phyloP scores from a whole-genome alignment of 2,329 filamentous ascomycete species.

The Pseudopithomyces maydicus region DNA sequence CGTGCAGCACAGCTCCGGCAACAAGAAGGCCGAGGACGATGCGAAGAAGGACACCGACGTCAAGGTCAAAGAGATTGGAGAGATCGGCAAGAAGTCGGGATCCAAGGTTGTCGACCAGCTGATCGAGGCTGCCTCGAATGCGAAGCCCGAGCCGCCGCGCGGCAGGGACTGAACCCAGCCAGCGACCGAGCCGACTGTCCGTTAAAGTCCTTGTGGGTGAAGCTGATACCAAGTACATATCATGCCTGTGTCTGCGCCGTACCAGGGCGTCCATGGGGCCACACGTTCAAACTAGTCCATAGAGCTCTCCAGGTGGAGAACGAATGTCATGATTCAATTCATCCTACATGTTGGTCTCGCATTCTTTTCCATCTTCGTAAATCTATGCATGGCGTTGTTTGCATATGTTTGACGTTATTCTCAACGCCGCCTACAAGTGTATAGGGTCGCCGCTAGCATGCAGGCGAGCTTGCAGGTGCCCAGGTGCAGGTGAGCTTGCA shows the following conservation, averaged over 20 bases:
- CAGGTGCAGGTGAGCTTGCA: too few species aligned
- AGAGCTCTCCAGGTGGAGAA: background rate
- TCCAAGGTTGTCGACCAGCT: conserved; percentile 81
- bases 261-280: too few species aligned
- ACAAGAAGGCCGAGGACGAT: conserved; percentile 73
- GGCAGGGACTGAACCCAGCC: conserved; percentile 8
- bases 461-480: too few species aligned
- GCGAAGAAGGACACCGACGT: conserved; percentile 80
- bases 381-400: background rate
- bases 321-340: conserved; percentile 3
- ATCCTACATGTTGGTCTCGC: background rate
- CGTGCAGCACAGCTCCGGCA: conserved; percentile 84
- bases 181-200: too few species aligned
- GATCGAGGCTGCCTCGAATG: conserved; percentile 81
- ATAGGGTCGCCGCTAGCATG: too few species aligned
- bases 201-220: background rate
- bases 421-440: too few species aligned
- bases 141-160: conserved; percentile 72
- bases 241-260: background rate
- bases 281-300: background rate
- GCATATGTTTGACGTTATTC: background rate
- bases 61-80: conserved; percentile 82
- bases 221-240: background rate
- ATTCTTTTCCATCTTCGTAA: background rate
- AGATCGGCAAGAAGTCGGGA: conserved; percentile 78